A percentile compares a stretch with the other conserved stretches of the same genome.
These are phyloP conservation scores for Hericium rajendrae DNA, from an alignment of 768 basidiomycete genomes.

Conservation along the genomic window DNA sequence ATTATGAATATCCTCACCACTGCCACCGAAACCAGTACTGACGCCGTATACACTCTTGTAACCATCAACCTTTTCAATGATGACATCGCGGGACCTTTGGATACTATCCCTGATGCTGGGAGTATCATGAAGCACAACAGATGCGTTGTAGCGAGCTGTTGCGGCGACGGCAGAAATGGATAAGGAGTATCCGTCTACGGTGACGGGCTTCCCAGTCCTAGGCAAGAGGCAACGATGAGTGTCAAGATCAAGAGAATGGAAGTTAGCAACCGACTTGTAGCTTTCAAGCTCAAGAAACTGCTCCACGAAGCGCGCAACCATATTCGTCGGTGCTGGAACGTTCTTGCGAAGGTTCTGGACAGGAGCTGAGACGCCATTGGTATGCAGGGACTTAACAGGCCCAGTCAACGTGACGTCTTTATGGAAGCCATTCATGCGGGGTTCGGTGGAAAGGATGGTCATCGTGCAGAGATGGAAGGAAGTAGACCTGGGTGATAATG, in stretches of 20 bases:
- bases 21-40: conserved; percentile 83
- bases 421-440: conserved; percentile 6
- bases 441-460: conserved; percentile 10
- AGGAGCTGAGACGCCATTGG: background rate
- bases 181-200: conserved; percentile 60
- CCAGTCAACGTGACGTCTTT: background rate
- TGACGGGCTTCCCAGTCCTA: conserved; percentile 54
- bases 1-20: conserved; percentile 30
- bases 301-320: conserved; percentile 49
- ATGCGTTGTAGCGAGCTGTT: conserved; percentile 51
- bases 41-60: conserved; percentile 77
- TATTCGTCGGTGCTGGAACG: conserved; percentile 14
- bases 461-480: background rate
- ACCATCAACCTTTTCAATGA: conserved; percentile 55
- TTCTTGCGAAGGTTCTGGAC: background rate
- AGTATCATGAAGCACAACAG: conserved; percentile 42
- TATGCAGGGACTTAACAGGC: background rate
- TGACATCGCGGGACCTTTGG: conserved; percentile 51
- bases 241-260: background rate
- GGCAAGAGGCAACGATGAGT: conserved; percentile 2
- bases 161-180: conserved; percentile 75
- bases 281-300: conserved; percentile 52
- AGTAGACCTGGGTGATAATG: background rate
- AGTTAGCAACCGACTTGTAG: conserved; percentile 41
- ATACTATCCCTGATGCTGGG: conserved; percentile 41